Conservation (phyloP, 192 early-diverging fungal species). For the Coemansia sp. region DNA sequence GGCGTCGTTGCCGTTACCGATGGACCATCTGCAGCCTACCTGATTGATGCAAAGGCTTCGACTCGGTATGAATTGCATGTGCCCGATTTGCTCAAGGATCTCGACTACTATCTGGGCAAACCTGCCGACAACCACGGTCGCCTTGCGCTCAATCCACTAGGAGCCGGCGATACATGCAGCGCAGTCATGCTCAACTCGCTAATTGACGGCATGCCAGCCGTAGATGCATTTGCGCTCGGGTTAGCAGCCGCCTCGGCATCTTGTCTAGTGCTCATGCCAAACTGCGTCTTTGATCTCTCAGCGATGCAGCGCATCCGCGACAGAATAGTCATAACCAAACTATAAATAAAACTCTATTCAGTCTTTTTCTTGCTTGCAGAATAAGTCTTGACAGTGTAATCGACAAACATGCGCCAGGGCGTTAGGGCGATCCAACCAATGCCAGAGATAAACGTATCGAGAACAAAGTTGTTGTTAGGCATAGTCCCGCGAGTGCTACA, state of each 20-base stretch:
- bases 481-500: slow-evolving; percentile 36
- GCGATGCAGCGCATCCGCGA: slow-evolving; percentile 24
- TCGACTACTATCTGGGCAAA: slow-evolving; percentile 11
- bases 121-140: not conserved
- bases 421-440: slow-evolving; percentile 38
- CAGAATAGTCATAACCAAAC: slow-evolving; percentile 5
- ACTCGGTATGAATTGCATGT: slow-evolving; percentile 10
- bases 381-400: slow-evolving; percentile 21
- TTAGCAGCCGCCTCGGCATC: slow-evolving; percentile 48
- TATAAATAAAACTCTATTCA: slow-evolving; percentile 3
- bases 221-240: slow-evolving; percentile 45
- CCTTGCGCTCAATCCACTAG: slow-evolving; percentile 37
- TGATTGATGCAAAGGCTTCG: slow-evolving; percentile 1
- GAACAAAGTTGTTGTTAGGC: slow-evolving; percentile 51
- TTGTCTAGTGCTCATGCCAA: slow-evolving; percentile 39
- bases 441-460: slow-evolving; percentile 28
- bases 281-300: slow-evolving; percentile 27
- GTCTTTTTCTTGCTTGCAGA: slow-evolving; percentile 5
- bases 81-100: slow-evolving; percentile 24
- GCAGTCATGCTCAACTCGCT: slow-evolving; percentile 36
- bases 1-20: slow-evolving; percentile 33
- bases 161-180: slow-evolving; percentile 46
- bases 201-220: slow-evolving; percentile 9
- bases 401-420: slow-evolving; percentile 45
- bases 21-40: slow-evolving; percentile 22